Percentiles rank a stretch among this genome's conserved stretches.
Conservation (phyloP, 2,329 filamentous ascomycete species). For the Polytolypa hystricis region DNA sequence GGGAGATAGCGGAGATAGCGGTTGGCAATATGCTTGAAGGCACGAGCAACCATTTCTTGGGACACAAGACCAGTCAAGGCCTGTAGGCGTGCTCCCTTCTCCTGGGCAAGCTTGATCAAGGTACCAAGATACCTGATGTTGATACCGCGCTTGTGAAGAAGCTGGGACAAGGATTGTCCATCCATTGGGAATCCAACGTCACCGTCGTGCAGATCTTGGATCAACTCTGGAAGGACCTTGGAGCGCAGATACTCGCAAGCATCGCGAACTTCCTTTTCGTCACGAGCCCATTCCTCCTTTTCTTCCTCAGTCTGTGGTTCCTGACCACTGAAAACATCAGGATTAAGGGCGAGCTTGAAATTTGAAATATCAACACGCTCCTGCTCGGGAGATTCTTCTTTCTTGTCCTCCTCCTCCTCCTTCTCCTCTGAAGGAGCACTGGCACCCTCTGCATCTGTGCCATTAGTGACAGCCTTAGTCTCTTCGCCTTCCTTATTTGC, state of each 20-base stretch:
- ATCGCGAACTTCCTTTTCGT: constrained; percentile 79
- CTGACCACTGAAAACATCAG: constrained; percentile 91
- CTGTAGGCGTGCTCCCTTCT: constrained; percentile 58
- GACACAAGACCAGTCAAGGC: constrained; percentile 66
- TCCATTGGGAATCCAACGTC: constrained; percentile 98
- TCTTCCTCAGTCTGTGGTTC: constrained; percentile 81
- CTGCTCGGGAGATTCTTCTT: constrained; percentile 34
- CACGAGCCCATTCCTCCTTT: constrained; percentile 67
- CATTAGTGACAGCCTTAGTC: constrained; percentile 19
- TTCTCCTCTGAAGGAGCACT: constrained; percentile 23
- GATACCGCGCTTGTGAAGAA: constrained; percentile 93
- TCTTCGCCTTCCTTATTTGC: constrained; percentile 28
- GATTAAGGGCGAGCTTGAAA: constrained; percentile 83
- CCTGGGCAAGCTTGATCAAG: constrained; percentile 58
- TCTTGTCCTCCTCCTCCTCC: constrained; percentile 33
- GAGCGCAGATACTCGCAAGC: constrained; percentile 68
- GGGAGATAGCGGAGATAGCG: constrained; percentile 70
- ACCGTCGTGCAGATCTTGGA: constrained; percentile 79
- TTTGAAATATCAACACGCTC: constrained; percentile 74
- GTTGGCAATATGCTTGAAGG: constrained; percentile 86
- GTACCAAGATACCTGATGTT: constrained; percentile 93
- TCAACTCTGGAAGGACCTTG: constrained; percentile 69
- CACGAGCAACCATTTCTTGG: constrained; percentile 90
- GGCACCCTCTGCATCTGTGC: constrained; percentile 10
- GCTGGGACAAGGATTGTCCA: constrained; percentile 74